Percentiles rank a stretch among this genome's conserved stretches.
phyloP scores from a whole-genome alignment of 139 green algal genomes.

The Ulvella scutata region DNA sequence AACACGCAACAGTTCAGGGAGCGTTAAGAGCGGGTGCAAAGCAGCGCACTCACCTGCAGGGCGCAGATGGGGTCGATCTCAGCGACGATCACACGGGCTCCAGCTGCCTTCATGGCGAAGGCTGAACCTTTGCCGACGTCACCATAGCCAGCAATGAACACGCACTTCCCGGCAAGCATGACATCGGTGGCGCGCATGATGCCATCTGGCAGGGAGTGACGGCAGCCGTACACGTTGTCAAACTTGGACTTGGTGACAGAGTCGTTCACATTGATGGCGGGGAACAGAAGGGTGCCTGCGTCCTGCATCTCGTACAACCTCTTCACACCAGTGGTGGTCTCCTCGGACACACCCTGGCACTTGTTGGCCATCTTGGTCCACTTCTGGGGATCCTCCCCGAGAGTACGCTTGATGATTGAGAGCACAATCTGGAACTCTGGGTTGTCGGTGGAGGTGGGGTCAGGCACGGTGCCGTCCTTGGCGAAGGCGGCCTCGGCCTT shows the following conservation, averaged over 20 bases:
- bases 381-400: constrained; percentile 35
- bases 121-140: constrained; percentile 98
- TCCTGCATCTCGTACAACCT: constrained; percentile 97
- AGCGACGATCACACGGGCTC: constrained; percentile 73
- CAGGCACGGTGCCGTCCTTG: constrained; percentile 79
- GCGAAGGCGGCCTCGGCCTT: constrained; percentile 88
- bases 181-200: constrained; percentile 99
- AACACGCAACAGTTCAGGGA: no score
- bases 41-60: constrained; percentile 49
- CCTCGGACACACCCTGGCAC: constrained; percentile 89
- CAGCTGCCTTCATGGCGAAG: constrained; percentile 89
- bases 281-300: constrained; percentile 83
- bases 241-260: constrained; percentile 99
- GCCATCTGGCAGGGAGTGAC: constrained; percentile 97
- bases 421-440: constrained; percentile 98
- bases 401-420: constrained; percentile 66
- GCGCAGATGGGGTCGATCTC: constrained; percentile 99
- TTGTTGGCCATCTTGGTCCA: constrained; percentile 73
- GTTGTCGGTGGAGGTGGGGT: constrained; percentile 91
- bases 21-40: no score
- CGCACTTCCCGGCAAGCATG: constrained; percentile 72
- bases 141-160: constrained; percentile 83
- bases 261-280: constrained; percentile 99
- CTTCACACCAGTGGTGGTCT: constrained; percentile 99
- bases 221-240: constrained; percentile 99